Percentiles rank a stretch among this genome's conserved stretches.
Conservation (phyloP, 305 asterid genomes). For the Caryopteris hybrid region DNA sequence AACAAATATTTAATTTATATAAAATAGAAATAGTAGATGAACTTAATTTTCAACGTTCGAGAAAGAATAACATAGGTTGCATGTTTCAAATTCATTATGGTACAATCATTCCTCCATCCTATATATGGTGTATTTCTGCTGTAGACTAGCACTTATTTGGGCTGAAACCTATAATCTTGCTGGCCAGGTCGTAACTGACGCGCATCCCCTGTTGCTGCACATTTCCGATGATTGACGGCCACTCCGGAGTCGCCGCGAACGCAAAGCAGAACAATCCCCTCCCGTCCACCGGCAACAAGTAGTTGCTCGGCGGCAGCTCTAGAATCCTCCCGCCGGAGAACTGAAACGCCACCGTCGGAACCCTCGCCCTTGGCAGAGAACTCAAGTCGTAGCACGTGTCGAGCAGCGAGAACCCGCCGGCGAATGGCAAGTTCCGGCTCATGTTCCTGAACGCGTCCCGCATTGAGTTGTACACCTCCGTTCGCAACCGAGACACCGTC, state of each 20-base stretch:
- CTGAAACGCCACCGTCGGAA: constrained; percentile 60
- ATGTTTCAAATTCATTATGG: too few species aligned
- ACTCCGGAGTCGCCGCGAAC: constrained; percentile 46
- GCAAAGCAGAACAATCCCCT: constrained; percentile 61
- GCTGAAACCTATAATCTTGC: constrained; percentile 55
- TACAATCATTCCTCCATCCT: too few species aligned
- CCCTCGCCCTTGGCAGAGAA: constrained; percentile 25
- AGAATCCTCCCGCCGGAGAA: constrained; percentile 47
- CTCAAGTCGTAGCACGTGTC: constrained; percentile 73
- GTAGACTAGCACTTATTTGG: constrained; percentile 32
- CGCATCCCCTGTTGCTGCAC: constrained; percentile 82
- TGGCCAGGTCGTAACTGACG: constrained; percentile 55
- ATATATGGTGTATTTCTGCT: too few species aligned
- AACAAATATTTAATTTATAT: too few species aligned
- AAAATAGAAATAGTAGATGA: too few species aligned
- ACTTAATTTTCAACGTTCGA: too few species aligned
- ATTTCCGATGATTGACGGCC: constrained; percentile 67
- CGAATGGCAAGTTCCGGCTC: constrained; percentile 26
- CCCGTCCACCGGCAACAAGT: constrained; percentile 50
- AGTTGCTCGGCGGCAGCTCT: constrained; percentile 42
- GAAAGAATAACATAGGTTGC: too few species aligned
- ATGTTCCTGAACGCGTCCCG: constrained; percentile 45
- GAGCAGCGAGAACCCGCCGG: constrained; percentile 42
- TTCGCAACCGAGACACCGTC: constrained; percentile 63
- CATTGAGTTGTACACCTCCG: constrained; percentile 40